phyloP scores from a whole-genome alignment of 2,329 filamentous ascomycete genomes.

The Penicillium sp. region DNA sequence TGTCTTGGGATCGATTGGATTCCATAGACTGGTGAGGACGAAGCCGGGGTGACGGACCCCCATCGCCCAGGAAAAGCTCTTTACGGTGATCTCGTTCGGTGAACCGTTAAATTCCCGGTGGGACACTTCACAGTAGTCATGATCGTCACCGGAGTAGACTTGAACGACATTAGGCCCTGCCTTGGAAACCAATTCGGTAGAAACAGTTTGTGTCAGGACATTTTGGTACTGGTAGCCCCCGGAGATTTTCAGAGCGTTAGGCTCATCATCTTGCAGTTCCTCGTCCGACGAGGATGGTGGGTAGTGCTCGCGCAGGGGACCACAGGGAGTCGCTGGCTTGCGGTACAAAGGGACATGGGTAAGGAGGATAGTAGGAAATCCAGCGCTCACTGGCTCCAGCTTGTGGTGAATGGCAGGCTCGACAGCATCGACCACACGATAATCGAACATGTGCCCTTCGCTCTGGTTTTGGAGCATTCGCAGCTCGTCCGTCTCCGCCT shows the following conservation, averaged over 20 bases:
- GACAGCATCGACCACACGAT: conserved; percentile 60
- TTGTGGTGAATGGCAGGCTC: conserved; percentile 38
- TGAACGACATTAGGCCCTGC: conserved; percentile 74
- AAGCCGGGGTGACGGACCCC: conserved; percentile 86
- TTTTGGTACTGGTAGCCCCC: conserved; percentile 96
- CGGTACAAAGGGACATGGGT: conserved; percentile 90
- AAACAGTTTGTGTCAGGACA: conserved; percentile 75
- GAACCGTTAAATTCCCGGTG: conserved; percentile 68
- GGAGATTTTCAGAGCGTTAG: conserved; percentile 74
- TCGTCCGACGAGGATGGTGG: conserved; percentile 67
- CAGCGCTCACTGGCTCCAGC: conserved; percentile 36
- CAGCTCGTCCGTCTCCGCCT: conserved; percentile 68
- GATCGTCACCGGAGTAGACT: conserved; percentile 93
- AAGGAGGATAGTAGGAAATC: conserved; percentile 83
- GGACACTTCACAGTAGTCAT: conserved; percentile 91
- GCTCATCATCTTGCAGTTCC: conserved; percentile 59
- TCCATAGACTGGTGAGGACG: conserved; percentile 84
- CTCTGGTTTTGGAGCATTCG: conserved; percentile 61
- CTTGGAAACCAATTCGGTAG: conserved; percentile 70
- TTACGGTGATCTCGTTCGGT: conserved; percentile 84
- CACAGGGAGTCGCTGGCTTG: conserved; percentile 78
- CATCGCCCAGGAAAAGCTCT: conserved; percentile 95
- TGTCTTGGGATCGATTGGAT: conserved; percentile 67
- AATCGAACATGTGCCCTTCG: conserved; percentile 56
- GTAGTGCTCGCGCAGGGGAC: conserved; percentile 78